Percentiles rank a stretch among this genome's conserved stretches.
These are phyloP conservation scores for Verticillium klebahnii DNA, from an alignment of 2,329 filamentous ascomycete genomes.

Conservation along the genomic window DNA sequence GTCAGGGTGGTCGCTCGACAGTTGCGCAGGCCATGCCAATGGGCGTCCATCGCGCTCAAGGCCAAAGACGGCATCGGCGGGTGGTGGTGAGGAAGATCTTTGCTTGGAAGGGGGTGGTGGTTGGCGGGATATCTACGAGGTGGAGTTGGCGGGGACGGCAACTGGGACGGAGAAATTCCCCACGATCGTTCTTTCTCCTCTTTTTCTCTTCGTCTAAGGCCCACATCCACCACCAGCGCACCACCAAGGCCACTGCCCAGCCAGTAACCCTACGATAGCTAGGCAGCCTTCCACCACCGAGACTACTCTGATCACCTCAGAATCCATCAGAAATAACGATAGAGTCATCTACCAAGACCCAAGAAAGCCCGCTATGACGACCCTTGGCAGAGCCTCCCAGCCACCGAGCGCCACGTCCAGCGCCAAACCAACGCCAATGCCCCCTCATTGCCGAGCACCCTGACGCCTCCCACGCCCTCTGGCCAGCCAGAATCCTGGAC, in stretches of 20 bases:
- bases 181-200: background rate
- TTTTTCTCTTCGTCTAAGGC: background rate
- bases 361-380: background rate
- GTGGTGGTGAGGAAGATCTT: background rate
- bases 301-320: too few relatives aligned
- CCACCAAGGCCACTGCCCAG: background rate
- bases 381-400: background rate
- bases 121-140: conserved; percentile 2
- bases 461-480: background rate
- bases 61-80: background rate
- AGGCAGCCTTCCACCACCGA: background rate
- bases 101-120: background rate
- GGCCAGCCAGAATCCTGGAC: background rate
- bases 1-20: background rate
- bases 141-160: background rate
- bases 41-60: background rate
- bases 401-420: background rate
- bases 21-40: background rate
- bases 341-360: too few relatives aligned
- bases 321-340: too few relatives aligned
- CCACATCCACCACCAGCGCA: background rate
- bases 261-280: background rate
- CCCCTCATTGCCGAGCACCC: background rate
- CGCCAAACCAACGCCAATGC: background rate
- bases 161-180: conserved; percentile 1